Evolutionary conservation across 345 rosid species (phyloP).

Genomic region (Arabidopsis arenosa): DNA sequence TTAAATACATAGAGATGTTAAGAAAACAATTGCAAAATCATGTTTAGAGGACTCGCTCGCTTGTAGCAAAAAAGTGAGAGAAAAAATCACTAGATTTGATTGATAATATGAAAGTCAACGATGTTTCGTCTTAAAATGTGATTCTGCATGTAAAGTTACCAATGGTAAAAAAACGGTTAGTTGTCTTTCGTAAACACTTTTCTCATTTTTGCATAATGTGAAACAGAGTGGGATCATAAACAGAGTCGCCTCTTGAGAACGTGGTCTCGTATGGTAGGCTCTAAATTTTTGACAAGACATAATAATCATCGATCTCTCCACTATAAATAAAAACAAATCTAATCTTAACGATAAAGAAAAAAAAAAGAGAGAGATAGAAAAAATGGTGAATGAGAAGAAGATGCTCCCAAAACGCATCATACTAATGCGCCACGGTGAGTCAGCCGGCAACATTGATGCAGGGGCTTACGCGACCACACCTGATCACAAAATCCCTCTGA

Average conservation of each 20-base stretch:
- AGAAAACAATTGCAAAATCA: background rate
- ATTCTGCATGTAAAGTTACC: background rate
- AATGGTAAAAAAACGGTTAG: too few species aligned
- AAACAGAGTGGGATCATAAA: constrained; percentile 37
- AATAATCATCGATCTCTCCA: constrained; percentile 11
- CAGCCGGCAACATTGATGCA: constrained; percentile 81
- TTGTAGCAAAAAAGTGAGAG: too few species aligned
- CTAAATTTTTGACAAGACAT: constrained; percentile 25
- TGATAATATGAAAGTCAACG: background rate
- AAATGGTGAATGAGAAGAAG: constrained; percentile 35
- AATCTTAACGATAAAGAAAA: background rate
- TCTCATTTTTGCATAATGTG: constrained; percentile 23
- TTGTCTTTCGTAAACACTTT: background rate
- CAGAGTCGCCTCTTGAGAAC: constrained; percentile 20
- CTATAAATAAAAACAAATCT: constrained; percentile 17
- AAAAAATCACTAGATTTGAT: background rate
- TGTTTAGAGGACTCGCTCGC: background rate
- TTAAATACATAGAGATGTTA: too few species aligned
- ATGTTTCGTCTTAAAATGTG: background rate
- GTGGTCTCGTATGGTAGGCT: constrained; percentile 42
- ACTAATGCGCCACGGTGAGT: constrained; percentile 94
- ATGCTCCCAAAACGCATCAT: constrained; percentile 81
- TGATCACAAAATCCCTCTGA: constrained; percentile 83
- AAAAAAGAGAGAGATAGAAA: background rate
- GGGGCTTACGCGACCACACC: constrained; percentile 84